These are phyloP conservation scores for Austropuccinia psidii DNA, from an alignment of 1,284 basidiomycete species.

Conservation along the genomic window DNA sequence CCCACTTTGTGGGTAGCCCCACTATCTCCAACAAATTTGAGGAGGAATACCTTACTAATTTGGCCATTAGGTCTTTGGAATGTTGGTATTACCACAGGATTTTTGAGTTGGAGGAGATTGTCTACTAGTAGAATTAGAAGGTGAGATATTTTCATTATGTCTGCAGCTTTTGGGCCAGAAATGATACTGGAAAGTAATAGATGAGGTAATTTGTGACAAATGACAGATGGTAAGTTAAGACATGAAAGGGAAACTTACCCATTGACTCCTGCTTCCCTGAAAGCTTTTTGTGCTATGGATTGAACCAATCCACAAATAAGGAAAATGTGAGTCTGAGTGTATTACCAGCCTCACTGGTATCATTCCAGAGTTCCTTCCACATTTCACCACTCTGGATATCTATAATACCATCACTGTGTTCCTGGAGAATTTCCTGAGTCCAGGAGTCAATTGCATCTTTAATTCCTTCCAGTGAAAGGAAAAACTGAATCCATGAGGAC, in stretches of 20 bases:
- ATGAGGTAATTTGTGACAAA: not conserved
- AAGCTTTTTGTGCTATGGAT: not conserved
- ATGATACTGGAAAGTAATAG: not conserved
- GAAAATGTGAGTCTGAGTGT: not conserved
- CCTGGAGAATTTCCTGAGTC: too few relatives aligned
- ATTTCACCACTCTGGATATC: too few relatives aligned
- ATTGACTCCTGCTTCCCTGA: not conserved
- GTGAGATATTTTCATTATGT: slow-evolving; percentile 1
- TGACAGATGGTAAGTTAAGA: not conserved
- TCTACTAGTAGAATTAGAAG: not conserved
- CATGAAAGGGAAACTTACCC: not conserved
- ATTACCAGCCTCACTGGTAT: too few relatives aligned
- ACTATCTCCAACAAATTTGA: not conserved
- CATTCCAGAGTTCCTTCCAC: too few relatives aligned
- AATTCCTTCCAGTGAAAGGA: too few relatives aligned
- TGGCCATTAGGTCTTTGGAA: not conserved
- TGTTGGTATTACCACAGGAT: not conserved
- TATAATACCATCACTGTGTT: too few relatives aligned
- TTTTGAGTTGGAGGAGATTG: not conserved
- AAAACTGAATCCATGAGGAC: too few relatives aligned
- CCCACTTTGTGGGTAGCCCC: slow-evolving; percentile 3
- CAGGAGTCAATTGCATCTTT: too few relatives aligned
- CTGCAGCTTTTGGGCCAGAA: not conserved
- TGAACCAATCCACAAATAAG: slow-evolving; percentile 12
- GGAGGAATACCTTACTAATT: not conserved